Evolutionary conservation across 2,329 filamentous ascomycete genomes (phyloP).

Genomic region (Sporothrix curviconia): DNA sequence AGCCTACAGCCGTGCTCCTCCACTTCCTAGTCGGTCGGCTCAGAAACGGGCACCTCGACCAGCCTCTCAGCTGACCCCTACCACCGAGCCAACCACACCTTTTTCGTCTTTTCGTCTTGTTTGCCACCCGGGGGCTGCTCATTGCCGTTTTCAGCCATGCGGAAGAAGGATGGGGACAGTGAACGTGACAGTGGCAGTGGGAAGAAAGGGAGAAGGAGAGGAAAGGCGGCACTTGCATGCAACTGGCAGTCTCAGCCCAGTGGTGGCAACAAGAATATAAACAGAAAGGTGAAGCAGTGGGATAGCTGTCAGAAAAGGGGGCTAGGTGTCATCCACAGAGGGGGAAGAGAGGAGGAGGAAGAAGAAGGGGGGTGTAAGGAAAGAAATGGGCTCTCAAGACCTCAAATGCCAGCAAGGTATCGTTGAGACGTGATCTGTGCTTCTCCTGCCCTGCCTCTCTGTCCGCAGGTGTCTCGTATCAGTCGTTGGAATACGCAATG

Average conservation of each 20-base stretch:
- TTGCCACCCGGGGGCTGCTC: neutral
- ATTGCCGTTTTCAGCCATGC: neutral
- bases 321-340: no score
- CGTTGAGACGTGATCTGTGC: neutral
- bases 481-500: neutral
- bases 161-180: neutral
- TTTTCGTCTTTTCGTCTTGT: neutral
- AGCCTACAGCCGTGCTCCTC: no score
- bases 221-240: neutral
- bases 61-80: no score
- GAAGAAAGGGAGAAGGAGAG: no score
- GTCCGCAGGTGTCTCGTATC: neutral
- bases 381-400: neutral
- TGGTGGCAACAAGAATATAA: no score
- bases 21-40: no score
- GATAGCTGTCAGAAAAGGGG: neutral
- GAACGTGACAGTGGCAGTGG: neutral
- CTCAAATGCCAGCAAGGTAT: neutral
- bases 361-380: neutral
- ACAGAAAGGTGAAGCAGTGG: no score
- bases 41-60: no score
- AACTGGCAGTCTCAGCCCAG: neutral
- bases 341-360: neutral
- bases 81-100: no score
- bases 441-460: neutral